phyloP scores from a whole-genome alignment of 208 protist genomes.

The Leishmania aethiopica region DNA sequence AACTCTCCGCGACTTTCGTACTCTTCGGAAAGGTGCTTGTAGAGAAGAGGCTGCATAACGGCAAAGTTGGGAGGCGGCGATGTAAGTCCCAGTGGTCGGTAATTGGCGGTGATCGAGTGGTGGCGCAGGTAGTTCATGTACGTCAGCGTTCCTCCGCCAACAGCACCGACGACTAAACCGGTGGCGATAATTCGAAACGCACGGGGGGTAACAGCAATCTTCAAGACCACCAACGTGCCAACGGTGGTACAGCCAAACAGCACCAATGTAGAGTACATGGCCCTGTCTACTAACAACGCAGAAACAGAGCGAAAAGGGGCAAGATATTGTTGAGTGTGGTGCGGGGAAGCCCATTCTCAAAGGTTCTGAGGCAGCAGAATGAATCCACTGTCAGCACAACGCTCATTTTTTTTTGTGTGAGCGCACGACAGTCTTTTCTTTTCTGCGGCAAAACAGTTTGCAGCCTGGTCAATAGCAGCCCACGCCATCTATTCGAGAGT shows the following conservation, averaged over 20 bases:
- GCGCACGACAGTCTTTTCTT: no score
- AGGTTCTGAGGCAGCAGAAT: not conserved
- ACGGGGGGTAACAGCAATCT: constrained; percentile 39
- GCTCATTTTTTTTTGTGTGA: not conserved
- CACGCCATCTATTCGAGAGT: not conserved
- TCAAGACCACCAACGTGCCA: constrained; percentile 38
- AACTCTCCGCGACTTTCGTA: constrained; percentile 70
- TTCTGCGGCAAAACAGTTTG: not conserved
- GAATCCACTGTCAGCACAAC: not conserved
- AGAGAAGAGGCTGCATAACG: constrained; percentile 51
- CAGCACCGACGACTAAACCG: constrained; percentile 32
- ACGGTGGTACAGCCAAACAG: constrained; percentile 41
- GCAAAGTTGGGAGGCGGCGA: constrained; percentile 50
- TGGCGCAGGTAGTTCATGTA: constrained; percentile 55
- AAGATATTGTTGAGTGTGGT: not conserved
- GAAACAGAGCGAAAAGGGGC: constrained; percentile 5
- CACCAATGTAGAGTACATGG: constrained; percentile 35
- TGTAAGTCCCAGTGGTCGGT: constrained; percentile 35
- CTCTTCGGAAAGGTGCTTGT: constrained; percentile 50
- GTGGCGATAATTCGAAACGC: constrained; percentile 47
- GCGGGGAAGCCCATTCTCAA: not conserved
- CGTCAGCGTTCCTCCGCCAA: constrained; percentile 40
- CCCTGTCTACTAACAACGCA: not conserved
- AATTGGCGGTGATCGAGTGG: constrained; percentile 59
- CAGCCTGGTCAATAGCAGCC: not conserved